Conservation (phyloP, 1,139 yeast species). For the Blastobotrys capitulatus region DNA sequence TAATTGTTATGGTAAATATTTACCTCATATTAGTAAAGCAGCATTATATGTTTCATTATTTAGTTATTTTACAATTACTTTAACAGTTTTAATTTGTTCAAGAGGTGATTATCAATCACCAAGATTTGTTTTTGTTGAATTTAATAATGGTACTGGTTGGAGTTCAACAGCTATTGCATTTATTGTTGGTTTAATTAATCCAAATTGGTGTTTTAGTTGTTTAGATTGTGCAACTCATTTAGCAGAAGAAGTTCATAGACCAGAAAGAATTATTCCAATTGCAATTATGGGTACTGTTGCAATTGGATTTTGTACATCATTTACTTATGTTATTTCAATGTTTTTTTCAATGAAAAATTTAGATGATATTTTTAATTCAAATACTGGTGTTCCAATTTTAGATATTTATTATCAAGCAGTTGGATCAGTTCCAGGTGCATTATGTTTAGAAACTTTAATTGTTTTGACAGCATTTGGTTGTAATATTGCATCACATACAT, state of each 20-base stretch:
- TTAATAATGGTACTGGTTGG: constrained; percentile 55
- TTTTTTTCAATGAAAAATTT: constrained; percentile 53
- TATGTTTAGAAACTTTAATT: constrained; percentile 54
- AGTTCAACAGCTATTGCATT: constrained; percentile 48
- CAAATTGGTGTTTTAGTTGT: constrained; percentile 52
- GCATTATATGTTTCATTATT: constrained; percentile 47
- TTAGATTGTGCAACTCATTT: constrained; percentile 58
- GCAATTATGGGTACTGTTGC: constrained; percentile 53
- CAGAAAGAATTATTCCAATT: constrained; percentile 48
- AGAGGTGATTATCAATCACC: constrained; percentile 45
- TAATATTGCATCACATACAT: constrained; percentile 70
- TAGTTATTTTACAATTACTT: constrained; percentile 45
- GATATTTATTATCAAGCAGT: constrained; percentile 42
- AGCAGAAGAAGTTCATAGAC: constrained; percentile 52
- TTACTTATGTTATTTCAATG: constrained; percentile 50
- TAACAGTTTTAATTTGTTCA: constrained; percentile 45
- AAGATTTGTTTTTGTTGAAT: constrained; percentile 45
- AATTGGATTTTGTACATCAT: constrained; percentile 51
- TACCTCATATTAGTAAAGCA: constrained; percentile 38
- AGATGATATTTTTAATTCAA: constrained; percentile 39
- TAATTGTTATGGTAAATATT: constrained; percentile 35
- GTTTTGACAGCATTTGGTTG: constrained; percentile 54
- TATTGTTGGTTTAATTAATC: constrained; percentile 55
- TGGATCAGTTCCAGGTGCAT: constrained; percentile 49
- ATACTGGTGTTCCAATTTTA: constrained; percentile 53